Conservation (phyloP, 2,329 filamentous ascomycete genomes). For the Phialophora verrucosa region DNA sequence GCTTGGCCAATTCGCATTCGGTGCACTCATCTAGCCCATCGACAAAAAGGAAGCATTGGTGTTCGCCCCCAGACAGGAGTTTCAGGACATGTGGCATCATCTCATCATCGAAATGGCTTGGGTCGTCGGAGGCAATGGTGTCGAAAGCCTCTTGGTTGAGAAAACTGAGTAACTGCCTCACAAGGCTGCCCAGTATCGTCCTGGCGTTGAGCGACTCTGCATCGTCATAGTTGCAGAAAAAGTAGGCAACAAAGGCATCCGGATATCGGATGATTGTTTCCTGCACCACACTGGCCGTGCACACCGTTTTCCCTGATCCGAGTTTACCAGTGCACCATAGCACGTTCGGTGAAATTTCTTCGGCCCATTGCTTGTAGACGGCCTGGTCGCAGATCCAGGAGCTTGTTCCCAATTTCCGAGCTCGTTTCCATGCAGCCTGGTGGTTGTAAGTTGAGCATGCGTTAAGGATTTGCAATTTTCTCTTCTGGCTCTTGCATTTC, state of each 20-base stretch:
- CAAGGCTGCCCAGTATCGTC: conserved; percentile 37
- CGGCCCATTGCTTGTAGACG: conserved; percentile 31
- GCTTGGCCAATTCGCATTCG: conserved; percentile 8
- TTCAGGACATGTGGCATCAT: conserved; percentile 10
- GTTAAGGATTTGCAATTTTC: conserved; percentile 14
- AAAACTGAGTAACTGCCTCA: conserved; percentile 33
- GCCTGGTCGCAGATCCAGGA: conserved; percentile 28
- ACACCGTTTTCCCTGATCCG: conserved; percentile 38
- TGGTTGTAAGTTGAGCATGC: conserved; percentile 32
- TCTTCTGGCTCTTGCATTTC: conserved; percentile 5
- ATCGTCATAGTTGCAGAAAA: conserved; percentile 36
- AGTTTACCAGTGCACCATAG: conserved; percentile 38
- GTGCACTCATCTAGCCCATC: conserved; percentile 34
- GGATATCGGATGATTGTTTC: conserved; percentile 24
- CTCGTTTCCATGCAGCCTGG: conserved; percentile 34
- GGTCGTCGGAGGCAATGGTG: not conserved
- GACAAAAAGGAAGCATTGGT: conserved; percentile 25
- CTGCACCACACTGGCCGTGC: conserved; percentile 35
- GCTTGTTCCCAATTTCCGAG: conserved; percentile 28
- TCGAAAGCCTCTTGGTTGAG: conserved; percentile 15
- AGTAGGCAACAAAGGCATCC: conserved; percentile 31
- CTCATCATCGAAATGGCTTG: conserved; percentile 9
- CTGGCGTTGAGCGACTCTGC: conserved; percentile 31
- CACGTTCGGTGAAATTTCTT: conserved; percentile 10
- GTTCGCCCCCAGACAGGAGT: conserved; percentile 2